Evolutionary conservation across 208 protist genomes (phyloP).

Genomic region (Acanthamoeba royreba): DNA sequence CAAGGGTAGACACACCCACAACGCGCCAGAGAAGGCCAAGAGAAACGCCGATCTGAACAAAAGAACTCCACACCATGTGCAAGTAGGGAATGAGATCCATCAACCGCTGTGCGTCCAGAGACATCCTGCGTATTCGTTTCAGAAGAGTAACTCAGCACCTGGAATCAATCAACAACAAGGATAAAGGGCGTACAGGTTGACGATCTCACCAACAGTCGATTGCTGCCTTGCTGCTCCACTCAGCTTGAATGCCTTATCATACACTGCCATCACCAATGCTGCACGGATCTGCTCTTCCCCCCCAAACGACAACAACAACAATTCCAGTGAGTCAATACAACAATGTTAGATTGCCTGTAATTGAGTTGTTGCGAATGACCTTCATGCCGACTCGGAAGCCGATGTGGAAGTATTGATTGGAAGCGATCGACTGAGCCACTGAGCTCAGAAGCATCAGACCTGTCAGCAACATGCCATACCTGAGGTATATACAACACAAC

Average conservation of each 20-base stretch:
- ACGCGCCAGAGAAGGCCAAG: slow-evolving; percentile 39
- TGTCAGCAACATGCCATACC: not conserved
- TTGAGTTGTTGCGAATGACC: not conserved
- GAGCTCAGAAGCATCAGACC: not conserved
- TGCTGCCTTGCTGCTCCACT: slow-evolving; percentile 74
- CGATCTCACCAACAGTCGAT: slow-evolving; percentile 83
- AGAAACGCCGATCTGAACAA: slow-evolving; percentile 74
- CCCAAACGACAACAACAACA: too few relatives aligned
- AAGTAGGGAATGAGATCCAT: slow-evolving; percentile 73
- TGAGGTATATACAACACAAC: not conserved
- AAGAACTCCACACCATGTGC: slow-evolving; percentile 72
- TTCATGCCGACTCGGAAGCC: slow-evolving; percentile 34
- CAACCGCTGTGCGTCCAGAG: slow-evolving; percentile 77
- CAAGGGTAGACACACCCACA: slow-evolving; percentile 52
- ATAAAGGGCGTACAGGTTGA: slow-evolving; percentile 78
- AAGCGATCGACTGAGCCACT: not conserved
- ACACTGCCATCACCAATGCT: slow-evolving; percentile 79
- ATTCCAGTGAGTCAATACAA: too few relatives aligned
- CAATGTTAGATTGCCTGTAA: too few relatives aligned
- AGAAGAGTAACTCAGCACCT: too few relatives aligned
- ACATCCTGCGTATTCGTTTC: slow-evolving; percentile 42
- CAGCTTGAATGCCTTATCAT: slow-evolving; percentile 80
- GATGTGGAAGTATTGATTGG: slow-evolving; percentile 35
- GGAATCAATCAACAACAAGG: not conserved
- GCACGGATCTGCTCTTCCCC: slow-evolving; percentile 66